Conservation (phyloP, 2,329 filamentous ascomycete genomes). For the Magnaporthiopsis incrustans region DNA sequence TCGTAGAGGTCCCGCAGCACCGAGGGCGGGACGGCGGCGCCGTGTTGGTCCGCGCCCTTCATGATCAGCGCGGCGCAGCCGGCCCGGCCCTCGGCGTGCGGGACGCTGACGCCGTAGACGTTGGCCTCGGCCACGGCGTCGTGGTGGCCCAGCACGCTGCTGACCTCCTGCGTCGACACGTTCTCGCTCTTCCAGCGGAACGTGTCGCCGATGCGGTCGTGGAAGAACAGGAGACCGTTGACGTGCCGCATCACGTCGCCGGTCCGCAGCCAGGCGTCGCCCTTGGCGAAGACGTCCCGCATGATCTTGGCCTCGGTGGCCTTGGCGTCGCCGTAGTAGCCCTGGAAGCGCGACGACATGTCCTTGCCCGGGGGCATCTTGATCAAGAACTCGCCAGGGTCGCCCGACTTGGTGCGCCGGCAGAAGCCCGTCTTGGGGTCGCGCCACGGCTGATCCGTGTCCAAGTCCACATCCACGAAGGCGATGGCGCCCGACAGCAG, state of each 20-base stretch:
- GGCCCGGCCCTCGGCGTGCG: slow-evolving; percentile 74
- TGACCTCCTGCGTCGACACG: slow-evolving; percentile 74
- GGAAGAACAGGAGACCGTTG: slow-evolving; percentile 70
- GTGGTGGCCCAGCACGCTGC: slow-evolving; percentile 63
- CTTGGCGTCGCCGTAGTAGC: slow-evolving; percentile 68
- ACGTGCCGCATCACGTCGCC: slow-evolving; percentile 71
- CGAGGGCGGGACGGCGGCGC: slow-evolving; percentile 16
- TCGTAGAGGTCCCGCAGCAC: slow-evolving; percentile 49
- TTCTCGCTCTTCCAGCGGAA: slow-evolving; percentile 81
- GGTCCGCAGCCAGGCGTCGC: slow-evolving; percentile 75
- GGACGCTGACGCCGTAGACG: slow-evolving; percentile 75
- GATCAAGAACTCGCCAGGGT: slow-evolving; percentile 70
- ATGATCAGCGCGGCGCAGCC: slow-evolving; percentile 54
- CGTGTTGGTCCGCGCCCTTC: slow-evolving; percentile 25
- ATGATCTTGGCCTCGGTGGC: slow-evolving; percentile 69
- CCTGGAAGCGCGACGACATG: slow-evolving; percentile 60
- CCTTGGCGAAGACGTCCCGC: slow-evolving; percentile 62
- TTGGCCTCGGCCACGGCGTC: slow-evolving; percentile 67
- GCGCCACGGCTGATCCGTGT: slow-evolving; percentile 59
- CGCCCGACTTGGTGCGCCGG: slow-evolving; percentile 44
- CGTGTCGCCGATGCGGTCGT: slow-evolving; percentile 71
- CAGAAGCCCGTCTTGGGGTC: slow-evolving; percentile 65
- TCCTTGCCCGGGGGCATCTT: slow-evolving; percentile 56
- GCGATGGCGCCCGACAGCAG: slow-evolving; percentile 43
- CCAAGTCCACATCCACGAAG: slow-evolving; percentile 64